Evolutionary conservation across 495 filamentous ascomycete genomes (phyloP).

Genomic region (Aspergillus funiculosus): DNA sequence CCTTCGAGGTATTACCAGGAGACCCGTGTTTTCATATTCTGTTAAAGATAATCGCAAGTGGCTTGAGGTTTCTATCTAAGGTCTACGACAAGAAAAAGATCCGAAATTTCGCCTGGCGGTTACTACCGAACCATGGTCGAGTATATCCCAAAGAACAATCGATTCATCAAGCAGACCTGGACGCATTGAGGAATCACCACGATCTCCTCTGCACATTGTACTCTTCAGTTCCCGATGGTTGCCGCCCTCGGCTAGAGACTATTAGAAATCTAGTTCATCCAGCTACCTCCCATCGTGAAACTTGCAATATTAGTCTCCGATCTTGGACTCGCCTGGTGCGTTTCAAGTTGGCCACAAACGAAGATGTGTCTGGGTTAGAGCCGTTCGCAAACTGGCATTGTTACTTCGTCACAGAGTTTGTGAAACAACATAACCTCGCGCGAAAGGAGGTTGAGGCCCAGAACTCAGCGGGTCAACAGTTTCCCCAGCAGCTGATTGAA

Average conservation of each 20-base stretch:
- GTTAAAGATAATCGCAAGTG: slow-evolving; percentile 72
- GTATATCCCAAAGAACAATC: slow-evolving; percentile 78
- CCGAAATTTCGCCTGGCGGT: slow-evolving; percentile 66
- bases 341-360: slow-evolving; percentile 62
- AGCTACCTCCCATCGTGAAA: slow-evolving; percentile 73
- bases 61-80: slow-evolving; percentile 55
- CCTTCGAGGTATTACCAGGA: slow-evolving; percentile 53
- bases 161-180: slow-evolving; percentile 68
- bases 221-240: slow-evolving; percentile 69
- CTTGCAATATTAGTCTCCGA: slow-evolving; percentile 73
- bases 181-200: slow-evolving; percentile 86
- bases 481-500: slow-evolving; percentile 49
- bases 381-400: slow-evolving; percentile 67
- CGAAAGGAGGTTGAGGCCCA: slow-evolving; percentile 58
- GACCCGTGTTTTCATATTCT: slow-evolving; percentile 94
- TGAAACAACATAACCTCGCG: slow-evolving; percentile 53
- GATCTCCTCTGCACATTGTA: slow-evolving; percentile 87
- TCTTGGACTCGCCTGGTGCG: slow-evolving; percentile 74
- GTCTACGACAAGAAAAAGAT: slow-evolving; percentile 64
- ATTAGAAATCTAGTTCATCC: slow-evolving; percentile 77
- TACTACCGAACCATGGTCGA: slow-evolving; percentile 84
- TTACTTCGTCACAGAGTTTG: slow-evolving; percentile 50
- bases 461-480: slow-evolving; percentile 33
- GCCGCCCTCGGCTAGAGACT: slow-evolving; percentile 62
- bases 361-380: slow-evolving; percentile 46